Evolutionary conservation across 2,329 filamentous ascomycete species (phyloP), one percentile per base, ranked within the genome.

Genomic region (Xylariaceae sp.): DNA sequence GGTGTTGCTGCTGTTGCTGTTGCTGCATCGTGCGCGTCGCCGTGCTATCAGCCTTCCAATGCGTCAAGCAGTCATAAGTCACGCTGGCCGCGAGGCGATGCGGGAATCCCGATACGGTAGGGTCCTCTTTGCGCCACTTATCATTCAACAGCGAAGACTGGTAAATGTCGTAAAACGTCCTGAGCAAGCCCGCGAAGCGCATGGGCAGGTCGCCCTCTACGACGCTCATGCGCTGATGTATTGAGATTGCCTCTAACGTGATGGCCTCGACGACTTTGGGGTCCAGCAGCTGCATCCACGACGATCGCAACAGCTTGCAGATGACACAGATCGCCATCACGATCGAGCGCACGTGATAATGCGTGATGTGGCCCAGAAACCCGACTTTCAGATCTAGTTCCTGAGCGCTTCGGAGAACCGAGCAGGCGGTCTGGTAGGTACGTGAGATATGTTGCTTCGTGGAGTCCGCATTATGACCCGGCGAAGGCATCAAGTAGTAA

Each of bases 401-500:
- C 32, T 74, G 65, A 2, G 73, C 71, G 9, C 71, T 69, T 41
- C 71, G 70, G 54, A 81, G 65, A 50, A 80, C 67, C 9, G 72
- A 66, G 50, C 74, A 73, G 3, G 78, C 71, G 2, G 79, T 81
- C 56, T 70, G 74, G 65, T 76, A 79, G 27, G 74, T 68, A 27
- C 76, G 74, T 41, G 78, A 64, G 29, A 76, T 66, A 61, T 78
- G 74, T 47, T 74, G 69, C 55, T 72, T 73, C 53, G 78, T 70
- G 9, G 67, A 69, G 41, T 71, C 72, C 1, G 65, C 64, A 58
- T 65, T 70, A 56, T 68, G 69, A 19, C 70, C 71, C 1, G 73
- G 70, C 0, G 72, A 70, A 2, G 75, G 75, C 58, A 74, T 71
- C 60, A 81, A 76, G 68, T 80, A 80, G 65, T 76, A 80, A 1